Evolutionary conservation across 352 stramenopile species (phyloP), one percentile per base, ranked within the genome.

Genomic region (Phytophthora fragariaefolia): DNA sequence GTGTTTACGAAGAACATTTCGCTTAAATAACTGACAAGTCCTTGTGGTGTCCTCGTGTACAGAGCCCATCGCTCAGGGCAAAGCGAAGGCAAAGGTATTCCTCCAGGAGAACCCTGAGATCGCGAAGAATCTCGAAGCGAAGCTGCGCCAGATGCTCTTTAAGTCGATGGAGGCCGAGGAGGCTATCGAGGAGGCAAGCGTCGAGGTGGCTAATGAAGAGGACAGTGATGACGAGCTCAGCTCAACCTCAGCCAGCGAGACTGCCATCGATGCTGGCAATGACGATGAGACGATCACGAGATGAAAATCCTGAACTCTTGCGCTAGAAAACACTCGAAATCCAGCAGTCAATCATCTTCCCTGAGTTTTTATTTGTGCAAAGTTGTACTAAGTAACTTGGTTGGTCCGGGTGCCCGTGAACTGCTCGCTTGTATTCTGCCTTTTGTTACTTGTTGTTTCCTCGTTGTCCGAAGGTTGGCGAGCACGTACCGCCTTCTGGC

Each of bases 11-110:
- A n/a, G n/a, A n/a, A n/a, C n/a, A n/a, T n/a, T n/a, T 47, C 5
- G 17, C 9, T 6, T 23, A 36, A 15, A 42, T 15, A 9, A 12
- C 34, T 65, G 20, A 38, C 30, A 36, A 20, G 40, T 38, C 12
- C 10, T 30, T 4, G 6, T 30, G 5, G 4, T 34, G 22, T 54
- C 17, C 13, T 58, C n/a, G 17, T 34, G 43, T 62, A 12, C 46
- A 95, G 88, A 94, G 60, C 88, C 88, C 6, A 96, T 96, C 45
- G 88, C 78, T 1, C 88, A 96, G 63, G 88, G 88, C 28, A 93
- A 91, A 45, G 78, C 80, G 28, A 96, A 96, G 59, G 88, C 88
- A 15, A 96, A 96, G 71, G 32, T 85, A 7, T 96, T 93, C 48
- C 49, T 96, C 9, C 76, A 93, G 58, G 79, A 85, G 46, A 89